Conservation (phyloP, 108 stramenopile genomes). For the Discostella stelligeroides region DNA sequence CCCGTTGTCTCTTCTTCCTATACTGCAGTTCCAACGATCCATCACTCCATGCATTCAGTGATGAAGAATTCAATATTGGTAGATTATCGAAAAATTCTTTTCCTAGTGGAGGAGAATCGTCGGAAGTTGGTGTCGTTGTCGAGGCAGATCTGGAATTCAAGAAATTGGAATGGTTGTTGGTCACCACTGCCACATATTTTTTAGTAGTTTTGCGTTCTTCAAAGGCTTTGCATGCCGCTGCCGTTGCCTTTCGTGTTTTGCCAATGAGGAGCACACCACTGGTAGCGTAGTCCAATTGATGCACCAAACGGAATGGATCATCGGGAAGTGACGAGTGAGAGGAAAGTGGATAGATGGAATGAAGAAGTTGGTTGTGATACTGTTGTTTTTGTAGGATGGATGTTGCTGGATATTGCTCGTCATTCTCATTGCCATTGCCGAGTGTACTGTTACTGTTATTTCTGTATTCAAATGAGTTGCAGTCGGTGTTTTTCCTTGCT, state of each 20-base stretch:
- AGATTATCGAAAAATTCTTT: constrained; percentile 33
- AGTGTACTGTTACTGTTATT: not conserved
- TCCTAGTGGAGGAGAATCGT: constrained; percentile 10
- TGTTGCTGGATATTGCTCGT: no score
- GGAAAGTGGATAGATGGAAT: constrained; percentile 40
- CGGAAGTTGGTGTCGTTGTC: not conserved
- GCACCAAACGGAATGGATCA: constrained; percentile 77
- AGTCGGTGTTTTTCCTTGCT: no score
- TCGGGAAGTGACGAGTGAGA: constrained; percentile 62
- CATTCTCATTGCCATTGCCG: not conserved
- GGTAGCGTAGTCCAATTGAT: constrained; percentile 92
- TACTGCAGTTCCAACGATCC: constrained; percentile 50
- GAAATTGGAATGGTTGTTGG: no score
- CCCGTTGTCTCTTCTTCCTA: constrained; percentile 52
- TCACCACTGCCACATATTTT: constrained; percentile 76
- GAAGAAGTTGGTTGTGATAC: constrained; percentile 28
- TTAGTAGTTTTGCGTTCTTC: constrained; percentile 65
- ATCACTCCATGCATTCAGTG: constrained; percentile 32
- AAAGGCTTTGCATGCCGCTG: constrained; percentile 58
- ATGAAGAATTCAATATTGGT: constrained; percentile 30
- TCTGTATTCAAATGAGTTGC: no score
- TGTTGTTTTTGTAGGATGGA: no score
- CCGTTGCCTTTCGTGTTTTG: constrained; percentile 59
- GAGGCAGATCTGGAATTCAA: no score
- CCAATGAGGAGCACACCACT: constrained; percentile 76